Base-by-base conservation (phyloP, 192 early-diverging fungal species). In the Endogone sp. region DNA sequence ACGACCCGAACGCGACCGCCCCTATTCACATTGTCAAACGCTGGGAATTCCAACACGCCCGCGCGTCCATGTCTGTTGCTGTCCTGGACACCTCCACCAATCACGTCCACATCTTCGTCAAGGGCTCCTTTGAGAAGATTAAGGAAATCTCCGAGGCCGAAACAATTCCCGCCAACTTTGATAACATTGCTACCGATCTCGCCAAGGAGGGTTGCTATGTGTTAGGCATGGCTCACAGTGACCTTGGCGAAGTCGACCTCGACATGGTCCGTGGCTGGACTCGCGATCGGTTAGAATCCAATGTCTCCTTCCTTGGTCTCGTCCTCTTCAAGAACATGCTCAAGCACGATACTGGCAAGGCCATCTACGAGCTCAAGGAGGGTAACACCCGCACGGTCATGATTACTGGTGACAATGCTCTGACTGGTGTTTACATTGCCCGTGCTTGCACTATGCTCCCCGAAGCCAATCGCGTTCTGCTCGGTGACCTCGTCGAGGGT, bases 381-480 rank as follows among this genome's bases (percentile, higher is more conserved):
- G 92, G 90, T 44, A 86, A 79, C 27, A 86, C 81, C n/a, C 86
- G 92, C 56, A 89, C 86, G 21, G 82, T 92, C 25, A 94, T 94
- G 92, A 88, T 94, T 69, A 93, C 92, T 4, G 92, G 92, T 59
- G 92, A 94, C 69, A 91, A 89, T 37, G 88, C 85, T 3, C 72
- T 86, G 56, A 94, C 92, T n/a, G 91, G 86, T 32, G 76, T 90
- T 29, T 91, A 85, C 69, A 87, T 94, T 71, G 92, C 88, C 11
- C 81, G 82, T 44, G 65, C 74, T 49, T 83, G 79, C 70, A 86
- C 85, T 13, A 81, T 92, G 74, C 66, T 73, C 54, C 64, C 69
- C 29, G 27, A 64, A 24, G 68, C 64, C 4, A 62, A 71, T 44
- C 67, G 70, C 21, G 77, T 88, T 8, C 56, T 84, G 16, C 65